Conservation (phyloP, 78 protist genomes). For the Blattamonas nauphoetae region DNA sequence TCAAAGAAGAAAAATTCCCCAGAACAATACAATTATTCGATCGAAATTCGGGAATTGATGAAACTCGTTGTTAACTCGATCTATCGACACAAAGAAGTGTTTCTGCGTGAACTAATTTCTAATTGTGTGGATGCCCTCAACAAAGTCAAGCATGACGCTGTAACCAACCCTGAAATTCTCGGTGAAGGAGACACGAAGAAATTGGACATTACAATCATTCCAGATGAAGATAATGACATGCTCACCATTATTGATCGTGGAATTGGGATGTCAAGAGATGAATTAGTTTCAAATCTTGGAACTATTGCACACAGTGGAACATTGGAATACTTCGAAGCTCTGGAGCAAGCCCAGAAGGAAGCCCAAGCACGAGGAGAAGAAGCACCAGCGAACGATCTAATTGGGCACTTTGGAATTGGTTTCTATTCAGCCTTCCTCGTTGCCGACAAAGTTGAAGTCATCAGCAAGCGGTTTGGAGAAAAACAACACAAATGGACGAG, state of each 20-base stretch:
- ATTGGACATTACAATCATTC: constrained; percentile 59
- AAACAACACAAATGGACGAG: constrained; percentile 86
- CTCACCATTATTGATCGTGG: constrained; percentile 38
- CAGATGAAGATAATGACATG: constrained; percentile 16
- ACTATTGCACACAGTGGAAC: constrained; percentile 87
- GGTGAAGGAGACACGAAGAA: constrained; percentile 71
- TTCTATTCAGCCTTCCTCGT: constrained; percentile 97
- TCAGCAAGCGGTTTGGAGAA: constrained; percentile 77
- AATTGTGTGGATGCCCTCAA: constrained; percentile 18
- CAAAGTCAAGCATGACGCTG: constrained; percentile 77
- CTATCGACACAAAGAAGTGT: constrained; percentile 13
- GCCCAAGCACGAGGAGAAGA: background rate
- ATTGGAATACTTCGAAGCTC: constrained; percentile 59
- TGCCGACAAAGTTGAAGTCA: constrained; percentile 84
- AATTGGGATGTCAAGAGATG: constrained; percentile 39
- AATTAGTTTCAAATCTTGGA: constrained; percentile 46
- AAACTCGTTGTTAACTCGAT: constrained; percentile 29
- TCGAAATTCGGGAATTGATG: background rate
- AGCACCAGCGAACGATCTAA: constrained; percentile 65
- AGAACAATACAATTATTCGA: no score
- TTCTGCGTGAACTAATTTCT: constrained; percentile 31
- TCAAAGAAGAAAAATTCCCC: no score
- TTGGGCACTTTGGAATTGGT: constrained; percentile 99
- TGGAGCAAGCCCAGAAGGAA: constrained; percentile 84
- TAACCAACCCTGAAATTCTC: constrained; percentile 60